Percentiles rank a stretch among this genome's conserved stretches.
phyloP scores from a whole-genome alignment of 106 monocot species.

The Gastrodia elata region DNA sequence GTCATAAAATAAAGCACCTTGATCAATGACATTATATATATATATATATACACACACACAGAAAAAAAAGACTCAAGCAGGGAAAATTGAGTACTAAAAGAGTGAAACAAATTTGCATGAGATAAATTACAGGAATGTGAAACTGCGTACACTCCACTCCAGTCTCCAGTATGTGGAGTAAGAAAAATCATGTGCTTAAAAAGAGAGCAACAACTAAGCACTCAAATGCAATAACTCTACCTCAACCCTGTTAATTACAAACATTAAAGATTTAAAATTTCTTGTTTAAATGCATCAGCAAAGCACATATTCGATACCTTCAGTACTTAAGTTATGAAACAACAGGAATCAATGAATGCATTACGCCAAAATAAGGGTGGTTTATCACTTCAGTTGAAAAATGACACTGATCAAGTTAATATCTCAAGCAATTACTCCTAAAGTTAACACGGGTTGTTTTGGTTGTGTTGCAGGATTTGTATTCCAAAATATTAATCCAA shows the following conservation, averaged over 20 bases:
- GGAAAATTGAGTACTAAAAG: not conserved
- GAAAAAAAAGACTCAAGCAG: not conserved
- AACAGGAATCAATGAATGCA: not conserved
- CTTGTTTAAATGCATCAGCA: not conserved
- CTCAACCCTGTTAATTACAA: not conserved
- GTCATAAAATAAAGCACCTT: not conserved
- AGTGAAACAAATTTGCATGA: not conserved
- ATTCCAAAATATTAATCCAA: no score
- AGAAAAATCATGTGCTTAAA: not conserved
- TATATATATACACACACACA: slow-evolving; percentile 1
- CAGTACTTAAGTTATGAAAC: not conserved
- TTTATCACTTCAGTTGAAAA: not conserved
- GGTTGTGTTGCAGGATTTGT: no score
- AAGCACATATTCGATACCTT: not conserved
- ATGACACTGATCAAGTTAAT: not conserved
- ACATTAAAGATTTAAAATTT: not conserved
- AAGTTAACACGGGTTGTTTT: no score
- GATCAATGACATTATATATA: not conserved
- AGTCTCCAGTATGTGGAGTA: not conserved
- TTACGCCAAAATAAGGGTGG: not conserved
- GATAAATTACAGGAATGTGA: not conserved
- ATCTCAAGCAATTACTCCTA: no score
- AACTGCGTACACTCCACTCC: not conserved
- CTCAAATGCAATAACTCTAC: not conserved
- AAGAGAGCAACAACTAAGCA: not conserved